Base-by-base conservation (phyloP, 2,329 filamentous ascomycete genomes). In the Alternaria incomplexa region DNA sequence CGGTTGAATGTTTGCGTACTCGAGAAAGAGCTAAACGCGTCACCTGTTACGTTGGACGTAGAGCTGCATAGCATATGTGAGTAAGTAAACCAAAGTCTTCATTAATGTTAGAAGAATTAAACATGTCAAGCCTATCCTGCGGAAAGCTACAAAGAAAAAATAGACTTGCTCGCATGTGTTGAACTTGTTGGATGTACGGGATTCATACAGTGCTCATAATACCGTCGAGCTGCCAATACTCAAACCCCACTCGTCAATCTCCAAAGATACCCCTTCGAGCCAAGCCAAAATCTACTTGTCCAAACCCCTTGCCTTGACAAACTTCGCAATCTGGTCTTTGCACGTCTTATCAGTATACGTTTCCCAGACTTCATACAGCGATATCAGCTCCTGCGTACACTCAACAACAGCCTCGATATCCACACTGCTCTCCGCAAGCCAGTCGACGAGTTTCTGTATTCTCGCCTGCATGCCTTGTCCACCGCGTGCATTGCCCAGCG, bases 351-450 rank as follows among this genome's bases (percentile, higher is more conserved):
- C 89, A 58, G 82, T 87, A 73, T 89, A 91, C 62, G 83, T 83
- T 68, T 91, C 89, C 88, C 89, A 91, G 1, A 88, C 81, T 74
- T 96, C 92, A 77, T 97, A 97, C 66, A 97, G 87, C 4, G 92
- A 94, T 56, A 97, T 92, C 65, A 97, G 87, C 81, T 97, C 94
- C 80, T 97, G 94, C 0, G 92, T 95, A 74, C 91, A 93, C 79
- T 97, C 93, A 54, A 97, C 91, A 79, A 96, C 90, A 30, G 89
- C 91, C 68, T 92, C 89, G 73, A 97, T 91, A 72, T 96, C 92
- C 46, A 97, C 88, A 60, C 89, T 91, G 73, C 92, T 96, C 76
- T 97, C 93, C 1, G 93, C 91, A 60, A 97, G 84, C 91, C 93
- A 97, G 44, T 88, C 87, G 10, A 93, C 87, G 44, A 97, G 85